Base-by-base conservation (phyloP, 208 protist genomes). In the Leishmania amazonensis region DNA sequence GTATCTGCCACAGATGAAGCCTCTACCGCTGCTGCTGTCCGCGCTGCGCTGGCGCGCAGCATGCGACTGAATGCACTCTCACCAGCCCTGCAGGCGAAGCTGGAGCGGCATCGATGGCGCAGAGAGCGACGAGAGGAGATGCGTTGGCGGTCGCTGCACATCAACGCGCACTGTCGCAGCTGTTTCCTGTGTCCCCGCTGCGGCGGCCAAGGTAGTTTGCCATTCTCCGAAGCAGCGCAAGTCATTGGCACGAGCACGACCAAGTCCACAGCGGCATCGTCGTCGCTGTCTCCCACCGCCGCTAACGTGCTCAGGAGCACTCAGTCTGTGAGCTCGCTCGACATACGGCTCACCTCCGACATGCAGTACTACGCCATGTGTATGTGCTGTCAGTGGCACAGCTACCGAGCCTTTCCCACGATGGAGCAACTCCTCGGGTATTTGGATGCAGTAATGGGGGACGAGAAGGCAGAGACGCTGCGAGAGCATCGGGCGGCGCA, bases 181-280 rank as follows among this genome's bases (percentile, higher is more conserved):
- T 93, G 91, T 70, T 88, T 87, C 65, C 78, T 81, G n/a, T 95
- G 91, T 49, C 91, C 91, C n/a, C 79, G 89, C 13, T 95, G 89
- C 60, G 91, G 81, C 21, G 85, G 80, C n/a, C 75, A 75, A 24
- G 75, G 81, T 31, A 47, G 57, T 7, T 21, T 35, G 3, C 54
- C 75, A 42, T 47, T 47, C 19, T 31, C 40, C 15, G 54, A 45
- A 42, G 15, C 17, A 51, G 53, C 53, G 21, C 7, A 1, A 7
- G 38, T n/a, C 35, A 40, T 6, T 64, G 42, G 57, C 13, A 47
- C 35, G 11, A 21, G 51, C 51, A n/a, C 35, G 24, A n/a, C 31
- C n/a, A 45, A 35, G 13, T 58, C 7, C 45, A 53, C 42, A 53
- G 70, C 13, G 28, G 70, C 45, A 54, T 51, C 70, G 24, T 19